These are phyloP conservation scores for Draba incana DNA, from an alignment of 345 rosid species.

Conservation along the genomic window DNA sequence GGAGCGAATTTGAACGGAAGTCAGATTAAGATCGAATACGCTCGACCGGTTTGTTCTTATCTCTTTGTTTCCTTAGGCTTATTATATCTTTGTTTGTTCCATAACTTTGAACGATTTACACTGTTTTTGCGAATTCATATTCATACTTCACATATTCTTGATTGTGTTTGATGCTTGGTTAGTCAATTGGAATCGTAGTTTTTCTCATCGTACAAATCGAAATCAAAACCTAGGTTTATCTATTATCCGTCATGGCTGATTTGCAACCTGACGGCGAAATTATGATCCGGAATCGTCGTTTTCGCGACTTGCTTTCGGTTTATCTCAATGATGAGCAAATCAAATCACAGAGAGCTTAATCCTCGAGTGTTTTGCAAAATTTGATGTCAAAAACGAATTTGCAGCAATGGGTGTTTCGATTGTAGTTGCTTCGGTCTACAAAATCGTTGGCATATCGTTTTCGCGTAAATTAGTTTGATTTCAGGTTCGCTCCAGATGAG, in stretches of 20 bases:
- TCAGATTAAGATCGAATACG: slow-evolving; percentile 84
- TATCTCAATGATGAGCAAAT: slow-evolving; percentile 7
- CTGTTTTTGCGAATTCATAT: slow-evolving; percentile 15
- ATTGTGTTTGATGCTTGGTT: slow-evolving; percentile 19
- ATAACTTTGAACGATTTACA: slow-evolving; percentile 7
- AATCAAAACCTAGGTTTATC: slow-evolving; percentile 25
- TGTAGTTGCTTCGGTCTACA: background rate
- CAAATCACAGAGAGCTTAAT: background rate
- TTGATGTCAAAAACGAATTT: slow-evolving; percentile 14
- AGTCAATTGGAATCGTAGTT: slow-evolving; percentile 1
- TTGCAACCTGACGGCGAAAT: too few relatives aligned
- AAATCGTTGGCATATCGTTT: background rate
- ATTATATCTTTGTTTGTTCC: slow-evolving; percentile 11
- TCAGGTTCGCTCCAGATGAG: slow-evolving; percentile 12
- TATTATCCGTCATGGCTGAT: slow-evolving; percentile 11
- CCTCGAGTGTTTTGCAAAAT: background rate
- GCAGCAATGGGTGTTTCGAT: slow-evolving; percentile 10
- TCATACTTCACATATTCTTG: slow-evolving; percentile 16
- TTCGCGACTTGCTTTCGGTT: background rate
- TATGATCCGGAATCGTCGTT: background rate
- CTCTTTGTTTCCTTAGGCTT: slow-evolving; percentile 53
- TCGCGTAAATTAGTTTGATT: background rate
- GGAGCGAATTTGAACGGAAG: slow-evolving; percentile 65
- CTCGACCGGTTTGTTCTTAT: slow-evolving; percentile 96
- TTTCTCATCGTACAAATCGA: slow-evolving; percentile 15